Base-by-base conservation (phyloP, 176 grass and related monocot genomes). In the Eremochloa ophiuroides region DNA sequence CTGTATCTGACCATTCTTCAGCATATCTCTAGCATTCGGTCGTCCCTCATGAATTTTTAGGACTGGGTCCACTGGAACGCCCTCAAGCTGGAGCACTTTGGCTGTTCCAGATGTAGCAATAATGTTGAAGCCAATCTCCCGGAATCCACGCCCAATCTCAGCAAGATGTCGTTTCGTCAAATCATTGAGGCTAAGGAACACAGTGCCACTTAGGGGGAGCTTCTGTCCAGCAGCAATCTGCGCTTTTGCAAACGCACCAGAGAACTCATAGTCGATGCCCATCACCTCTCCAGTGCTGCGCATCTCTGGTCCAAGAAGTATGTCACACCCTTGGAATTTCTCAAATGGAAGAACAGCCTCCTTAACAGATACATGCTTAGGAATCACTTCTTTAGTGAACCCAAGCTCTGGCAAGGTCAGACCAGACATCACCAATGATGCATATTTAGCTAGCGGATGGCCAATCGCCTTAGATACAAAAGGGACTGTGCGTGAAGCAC, bases 381-480 rank as follows among this genome's bases (percentile, higher is more conserved):
- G 97, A 62, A 96, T 63, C 22, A 99, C 89, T 90, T 99, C 97
- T 56, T 90, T 81, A 28, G 89, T 99, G 34, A 96, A 99, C 4
- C 84, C 93, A 86, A 99, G 67, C 74, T 96, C 93, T 56, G 81
- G 53, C 77, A 96, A 80, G 67, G 84, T 94, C 42, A 89, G 78
- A 40, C 97, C 93, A 43, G 97, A 99, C 97, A 99, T 96, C 67
- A 94, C 89, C 82, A 99, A 86, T 62, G 97, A 95, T 56, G 97
- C 97, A 88, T 99, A 99, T 81, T 99, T 99, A 39, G 97, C 97
- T 63, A 99, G 83, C 2, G 97, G 93, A 82, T 96, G 97, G 7
- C 97, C 97, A 71, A 99, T 99, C 44, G 97, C 97, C 87, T 99
- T 99, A 0, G 97, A 95, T n/a, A 99, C 97, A 86, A 99, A 99